Evolutionary conservation across 176 grass and related monocot genomes (phyloP), one percentile per base, ranked within the genome.

Genomic region (Carex cristatella): DNA sequence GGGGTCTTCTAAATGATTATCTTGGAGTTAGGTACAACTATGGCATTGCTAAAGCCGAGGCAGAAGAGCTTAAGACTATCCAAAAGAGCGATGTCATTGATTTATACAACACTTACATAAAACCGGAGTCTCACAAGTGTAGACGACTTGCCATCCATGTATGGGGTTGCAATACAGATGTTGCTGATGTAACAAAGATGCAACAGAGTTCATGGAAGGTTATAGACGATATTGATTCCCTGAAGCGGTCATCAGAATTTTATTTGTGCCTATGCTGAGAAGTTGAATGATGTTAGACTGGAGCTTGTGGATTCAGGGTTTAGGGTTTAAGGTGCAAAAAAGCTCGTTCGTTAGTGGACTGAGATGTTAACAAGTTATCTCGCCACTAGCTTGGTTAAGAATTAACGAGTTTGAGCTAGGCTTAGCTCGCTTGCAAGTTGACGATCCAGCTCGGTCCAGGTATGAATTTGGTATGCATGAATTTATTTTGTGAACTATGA

Each of bases 71-170:
- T 33, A 94, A 81, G 80, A 92, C 88, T 49, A 79, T 98, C 65
- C 70, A 81, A 65, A 98, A 98, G 91, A 89, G 80, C 14, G 93
- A 98, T 78, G 85, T 98, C 67, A 94, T 95, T 10, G 68, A 79
- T 44, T 93, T 91, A 87, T 98, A 81, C 86, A 95, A 98, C 32
- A 89, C 87, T 64, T 98, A 98, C 74, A 87, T 98, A 72, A 94
- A 57, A 72, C 53, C 61, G n/a, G 55, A 84, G 49, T 92, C 96
- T 69, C 63, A 89, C 6, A 95, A 90, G 35, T 84, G 87, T 62
- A 91, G 93, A 71, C 86, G 86, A 81, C 72, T 98, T 65, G 88
- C 91, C 30, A 76, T 98, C 49, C 91, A 98, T 89, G 65, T 98
- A 49, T 95, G 94, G 73, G 96, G 96, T 80, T 98, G 88, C 88